Evolutionary conservation across 805 yeast species (phyloP).

Genomic region (Kregervanrija fluxuum): DNA sequence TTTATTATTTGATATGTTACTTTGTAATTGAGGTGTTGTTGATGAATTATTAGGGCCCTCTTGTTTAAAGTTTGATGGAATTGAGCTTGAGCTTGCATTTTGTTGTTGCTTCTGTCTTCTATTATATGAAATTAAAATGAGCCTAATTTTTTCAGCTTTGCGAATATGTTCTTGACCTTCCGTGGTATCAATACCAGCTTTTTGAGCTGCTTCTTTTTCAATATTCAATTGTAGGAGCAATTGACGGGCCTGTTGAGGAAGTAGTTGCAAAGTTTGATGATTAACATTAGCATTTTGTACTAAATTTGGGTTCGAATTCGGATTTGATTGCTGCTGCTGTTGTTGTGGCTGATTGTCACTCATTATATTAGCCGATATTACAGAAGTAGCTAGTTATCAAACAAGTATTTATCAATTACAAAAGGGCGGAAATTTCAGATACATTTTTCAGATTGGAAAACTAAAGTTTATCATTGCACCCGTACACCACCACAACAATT

Average conservation of each 20-base stretch:
- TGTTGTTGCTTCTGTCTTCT: conserved; percentile 25
- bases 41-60: too few species aligned
- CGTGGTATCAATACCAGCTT: conserved; percentile 50
- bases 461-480: too few species aligned
- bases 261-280: conserved; percentile 18
- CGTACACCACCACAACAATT: too few species aligned
- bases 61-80: neutral
- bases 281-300: too few species aligned
- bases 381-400: too few species aligned
- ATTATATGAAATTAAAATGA: conserved; percentile 42
- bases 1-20: too few species aligned
- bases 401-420: too few species aligned
- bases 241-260: conserved; percentile 49
- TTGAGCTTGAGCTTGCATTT: conserved; percentile 11
- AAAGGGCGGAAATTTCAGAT: too few species aligned
- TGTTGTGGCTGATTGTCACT: conserved; percentile 7
- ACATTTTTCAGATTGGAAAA: too few species aligned
- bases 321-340: conserved; percentile 11
- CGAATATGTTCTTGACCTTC: conserved; percentile 56
- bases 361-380: too few species aligned
- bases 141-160: conserved; percentile 58
- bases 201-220: conserved; percentile 56
- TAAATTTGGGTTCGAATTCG: too few species aligned
- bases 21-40: too few species aligned
- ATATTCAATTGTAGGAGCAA: conserved; percentile 51